Evolutionary conservation across 108 stramenopile genomes (phyloP).

Genomic region (Aureococcus anophagefferens): DNA sequence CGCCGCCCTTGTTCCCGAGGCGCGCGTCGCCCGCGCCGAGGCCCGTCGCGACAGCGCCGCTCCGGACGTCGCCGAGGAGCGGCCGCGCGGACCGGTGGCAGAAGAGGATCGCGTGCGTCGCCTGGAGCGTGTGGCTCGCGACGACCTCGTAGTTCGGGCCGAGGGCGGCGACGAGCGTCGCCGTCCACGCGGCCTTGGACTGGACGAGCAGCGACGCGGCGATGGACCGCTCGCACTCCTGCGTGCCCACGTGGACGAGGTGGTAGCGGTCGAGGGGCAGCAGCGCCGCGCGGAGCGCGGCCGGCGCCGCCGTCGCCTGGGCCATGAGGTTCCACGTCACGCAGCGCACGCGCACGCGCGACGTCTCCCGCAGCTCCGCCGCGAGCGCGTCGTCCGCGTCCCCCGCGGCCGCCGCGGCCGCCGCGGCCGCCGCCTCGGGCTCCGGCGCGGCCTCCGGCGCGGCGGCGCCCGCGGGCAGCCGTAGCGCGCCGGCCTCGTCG

Average conservation of each 20-base stretch:
- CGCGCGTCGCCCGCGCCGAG: neutral
- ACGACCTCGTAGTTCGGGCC: conserved; percentile 33
- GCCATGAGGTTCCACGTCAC: neutral
- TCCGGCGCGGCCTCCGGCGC: too few relatives aligned
- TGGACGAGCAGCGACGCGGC: conserved; percentile 37
- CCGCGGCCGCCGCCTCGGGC: too few relatives aligned
- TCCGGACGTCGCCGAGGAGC: conserved; percentile 3
- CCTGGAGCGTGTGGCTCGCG: conserved; percentile 49
- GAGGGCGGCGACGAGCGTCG: conserved; percentile 13
- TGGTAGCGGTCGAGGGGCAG: conserved; percentile 8
- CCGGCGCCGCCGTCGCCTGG: neutral
- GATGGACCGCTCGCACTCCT: conserved; percentile 51
- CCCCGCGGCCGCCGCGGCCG: too few relatives aligned
- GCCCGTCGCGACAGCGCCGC: conserved; percentile 18
- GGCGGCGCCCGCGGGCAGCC: too few relatives aligned
- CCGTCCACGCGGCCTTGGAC: conserved; percentile 42
- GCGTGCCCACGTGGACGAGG: conserved; percentile 37
- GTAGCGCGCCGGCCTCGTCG: too few relatives aligned
- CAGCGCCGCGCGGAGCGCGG: neutral
- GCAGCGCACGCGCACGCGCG: neutral
- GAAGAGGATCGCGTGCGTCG: conserved; percentile 23
- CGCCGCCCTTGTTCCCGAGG: conserved; percentile 44
- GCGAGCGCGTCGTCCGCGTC: too few relatives aligned
- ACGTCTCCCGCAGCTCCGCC: too few relatives aligned
- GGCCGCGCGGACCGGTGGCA: neutral